These are phyloP conservation scores for Exsudoporus floridanus DNA, from an alignment of 1,284 basidiomycete genomes.

Conservation along the genomic window DNA sequence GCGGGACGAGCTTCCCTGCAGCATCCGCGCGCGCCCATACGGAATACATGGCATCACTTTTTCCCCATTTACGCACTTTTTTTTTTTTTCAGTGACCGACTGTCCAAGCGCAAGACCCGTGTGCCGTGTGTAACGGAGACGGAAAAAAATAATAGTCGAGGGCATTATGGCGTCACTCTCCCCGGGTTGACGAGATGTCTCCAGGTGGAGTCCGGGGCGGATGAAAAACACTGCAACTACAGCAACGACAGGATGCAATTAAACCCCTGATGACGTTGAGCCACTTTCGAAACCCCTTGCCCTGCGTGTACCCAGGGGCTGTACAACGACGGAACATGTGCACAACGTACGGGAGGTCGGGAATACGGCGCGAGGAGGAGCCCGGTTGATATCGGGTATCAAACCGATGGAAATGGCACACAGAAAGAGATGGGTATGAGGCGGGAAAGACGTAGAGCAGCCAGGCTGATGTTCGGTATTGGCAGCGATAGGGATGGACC, in stretches of 20 bases:
- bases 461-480: too few species aligned
- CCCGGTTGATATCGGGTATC: slow-evolving; percentile 11
- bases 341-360: background rate
- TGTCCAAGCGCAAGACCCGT: slow-evolving; percentile 7
- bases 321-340: background rate
- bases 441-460: too few species aligned
- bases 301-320: slow-evolving; percentile 1
- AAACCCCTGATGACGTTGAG: slow-evolving; percentile 21
- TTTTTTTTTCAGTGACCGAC: background rate
- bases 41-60: background rate
- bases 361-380: slow-evolving; percentile 3
- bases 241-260: background rate
- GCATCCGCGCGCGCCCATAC: slow-evolving; percentile 8
- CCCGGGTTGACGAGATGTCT: slow-evolving; percentile 10
- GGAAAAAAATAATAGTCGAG: background rate
- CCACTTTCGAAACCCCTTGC: slow-evolving; percentile 1
- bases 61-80: background rate
- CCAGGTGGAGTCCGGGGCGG: slow-evolving; percentile 7
- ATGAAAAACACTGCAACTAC: background rate
- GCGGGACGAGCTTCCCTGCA: background rate
- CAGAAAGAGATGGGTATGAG: background rate
- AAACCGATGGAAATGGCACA: slow-evolving; percentile 2
- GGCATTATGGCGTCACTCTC: slow-evolving; percentile 13
- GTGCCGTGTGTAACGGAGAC: slow-evolving; percentile 5
- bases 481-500: background rate